These are phyloP conservation scores for Russula dissimulans DNA, from an alignment of 768 basidiomycete genomes.

Conservation along the genomic window DNA sequence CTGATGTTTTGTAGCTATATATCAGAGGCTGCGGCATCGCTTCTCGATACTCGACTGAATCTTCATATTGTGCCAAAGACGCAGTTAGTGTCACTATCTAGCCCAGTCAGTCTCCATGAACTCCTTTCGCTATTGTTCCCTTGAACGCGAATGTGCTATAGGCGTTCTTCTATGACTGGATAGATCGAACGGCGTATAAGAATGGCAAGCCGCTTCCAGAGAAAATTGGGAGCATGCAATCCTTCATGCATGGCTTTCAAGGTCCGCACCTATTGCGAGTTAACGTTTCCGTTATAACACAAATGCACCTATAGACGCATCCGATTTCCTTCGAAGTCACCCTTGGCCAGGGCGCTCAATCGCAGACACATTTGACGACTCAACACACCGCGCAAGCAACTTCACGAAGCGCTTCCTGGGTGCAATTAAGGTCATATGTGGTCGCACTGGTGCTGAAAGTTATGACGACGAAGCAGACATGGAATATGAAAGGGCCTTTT, in stretches of 20 bases:
- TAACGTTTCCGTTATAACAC: background rate
- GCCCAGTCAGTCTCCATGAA: slow-evolving; percentile 35
- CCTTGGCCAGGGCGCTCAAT: slow-evolving; percentile 85
- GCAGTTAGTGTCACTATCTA: slow-evolving; percentile 72
- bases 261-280: slow-evolving; percentile 31
- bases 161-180: slow-evolving; percentile 92
- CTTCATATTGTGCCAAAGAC: slow-evolving; percentile 82
- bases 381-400: slow-evolving; percentile 63
- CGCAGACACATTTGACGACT: slow-evolving; percentile 79
- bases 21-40: slow-evolving; percentile 80
- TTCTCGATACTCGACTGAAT: slow-evolving; percentile 65
- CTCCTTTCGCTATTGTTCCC: background rate
- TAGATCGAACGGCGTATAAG: slow-evolving; percentile 72
- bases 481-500: slow-evolving; percentile 63
- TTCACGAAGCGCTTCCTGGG: slow-evolving; percentile 58
- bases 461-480: slow-evolving; percentile 58
- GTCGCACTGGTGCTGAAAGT: slow-evolving; percentile 66
- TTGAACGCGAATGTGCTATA: slow-evolving; percentile 23
- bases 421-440: slow-evolving; percentile 74
- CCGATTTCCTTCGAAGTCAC: slow-evolving; percentile 75
- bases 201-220: slow-evolving; percentile 78
- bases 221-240: slow-evolving; percentile 88
- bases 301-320: slow-evolving; percentile 48
- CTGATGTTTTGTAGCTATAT: slow-evolving; percentile 50
- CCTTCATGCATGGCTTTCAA: slow-evolving; percentile 75